Base-by-base conservation (phyloP, 2,329 filamentous ascomycete species). In the Teratosphaeria pseudoeucalypti region DNA sequence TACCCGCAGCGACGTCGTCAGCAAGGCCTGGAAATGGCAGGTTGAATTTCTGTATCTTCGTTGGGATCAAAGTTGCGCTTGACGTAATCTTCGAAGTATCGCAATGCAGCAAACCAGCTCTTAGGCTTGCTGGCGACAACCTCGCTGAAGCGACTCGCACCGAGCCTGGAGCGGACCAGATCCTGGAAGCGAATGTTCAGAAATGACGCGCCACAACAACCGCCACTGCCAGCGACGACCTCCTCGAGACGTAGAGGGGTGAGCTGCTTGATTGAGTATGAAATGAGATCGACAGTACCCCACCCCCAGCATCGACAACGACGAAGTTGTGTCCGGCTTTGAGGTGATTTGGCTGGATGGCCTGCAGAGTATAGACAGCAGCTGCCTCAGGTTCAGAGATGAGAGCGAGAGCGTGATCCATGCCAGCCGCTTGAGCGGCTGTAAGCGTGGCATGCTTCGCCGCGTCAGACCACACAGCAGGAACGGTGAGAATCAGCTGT, bases 11-110 rank as follows among this genome's bases (percentile, higher is more conserved):
- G 72, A 88, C 85, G 60, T 91, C 86, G 66, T 91, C 88, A 0
- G 87, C 80, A 1, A 90, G 74, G 1, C 88, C 88, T 1, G 87
- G 87, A 63, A 91, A 88, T 0, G 87, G 88, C 3, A 91, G 81
- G 59, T 89, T 89, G 61, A 90, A 82, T 69, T 69, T 90, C 87
- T 34, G 39, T 60, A 23, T 54, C 52, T 47, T 84, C 79, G 63
- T 88, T 82, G 67, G 89, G 87, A 49, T 89, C 86, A 69, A 91
- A 92, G 68, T 89, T 90, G n/a, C 88, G 81, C 73, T 91, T 91
- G 11, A 91, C 87, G 68, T 89, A 90, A 68, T 90, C 87, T 67
- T 91, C 88, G 73, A 90, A 92, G 70, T 89, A 90, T 58, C 83
- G 81, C 52, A 90, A 76, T 1, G 85, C 88, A 72, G 76, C 76